Conservation (phyloP, 805 yeast species). For the Wickerhamomyces chaumierensis region DNA sequence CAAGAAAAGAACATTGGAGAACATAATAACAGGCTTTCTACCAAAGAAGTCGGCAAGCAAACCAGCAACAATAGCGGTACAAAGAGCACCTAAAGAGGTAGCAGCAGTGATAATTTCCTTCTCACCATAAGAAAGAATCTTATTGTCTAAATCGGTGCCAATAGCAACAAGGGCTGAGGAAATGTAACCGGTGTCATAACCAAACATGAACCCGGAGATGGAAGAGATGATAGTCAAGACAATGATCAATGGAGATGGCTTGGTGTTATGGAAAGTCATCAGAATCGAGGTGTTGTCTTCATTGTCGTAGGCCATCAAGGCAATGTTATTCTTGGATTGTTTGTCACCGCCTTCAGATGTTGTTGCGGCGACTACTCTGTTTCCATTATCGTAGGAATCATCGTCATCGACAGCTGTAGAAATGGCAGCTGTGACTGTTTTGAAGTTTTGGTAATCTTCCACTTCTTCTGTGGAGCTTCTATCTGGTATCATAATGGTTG, state of each 20-base stretch:
- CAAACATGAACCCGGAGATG: constrained; percentile 92
- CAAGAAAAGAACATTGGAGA: constrained; percentile 71
- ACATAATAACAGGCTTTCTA: constrained; percentile 72
- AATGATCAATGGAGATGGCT: constrained; percentile 54
- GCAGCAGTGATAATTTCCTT: constrained; percentile 90
- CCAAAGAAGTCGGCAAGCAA: constrained; percentile 74
- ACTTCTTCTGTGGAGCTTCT: too few relatives aligned
- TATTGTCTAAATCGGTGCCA: constrained; percentile 59
- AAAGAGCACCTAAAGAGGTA: constrained; percentile 85
- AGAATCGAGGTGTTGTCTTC: constrained; percentile 38
- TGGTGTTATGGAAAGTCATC: constrained; percentile 36
- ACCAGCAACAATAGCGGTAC: constrained; percentile 75
- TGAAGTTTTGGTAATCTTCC: background rate
- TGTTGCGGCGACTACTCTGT: background rate
- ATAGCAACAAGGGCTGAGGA: constrained; percentile 86
- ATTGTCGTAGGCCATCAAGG: constrained; percentile 19
- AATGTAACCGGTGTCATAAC: constrained; percentile 95
- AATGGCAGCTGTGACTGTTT: background rate
- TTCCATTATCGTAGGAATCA: background rate
- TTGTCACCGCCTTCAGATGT: background rate
- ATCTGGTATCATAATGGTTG: too few relatives aligned
- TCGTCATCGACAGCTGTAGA: background rate
- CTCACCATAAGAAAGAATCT: constrained; percentile 56
- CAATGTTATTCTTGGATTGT: background rate
- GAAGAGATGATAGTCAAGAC: constrained; percentile 68